Base-by-base conservation (phyloP, 768 basidiomycete species). In the Zangia roseola region DNA sequence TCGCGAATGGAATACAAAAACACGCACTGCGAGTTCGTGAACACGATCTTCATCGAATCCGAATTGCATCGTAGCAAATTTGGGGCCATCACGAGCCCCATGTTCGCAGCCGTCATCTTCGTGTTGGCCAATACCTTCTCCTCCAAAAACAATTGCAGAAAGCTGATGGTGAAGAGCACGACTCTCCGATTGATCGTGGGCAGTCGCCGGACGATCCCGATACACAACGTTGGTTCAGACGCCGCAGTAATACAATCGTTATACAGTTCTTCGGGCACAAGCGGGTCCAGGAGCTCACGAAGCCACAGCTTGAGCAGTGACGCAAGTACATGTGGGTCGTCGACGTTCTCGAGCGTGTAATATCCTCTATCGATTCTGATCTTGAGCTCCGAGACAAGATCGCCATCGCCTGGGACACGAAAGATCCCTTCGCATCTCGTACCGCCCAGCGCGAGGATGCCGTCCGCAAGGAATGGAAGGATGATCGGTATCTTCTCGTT, bases 241-340 rank as follows among this genome's bases (percentile, higher is more conserved):
- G 91, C 77, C 45, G 74, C 77, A 30, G 78, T 76, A 45, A 95
- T 81, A 58, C 91, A 94, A 58, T 92, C 89, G 61, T 95, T 91
- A 74, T 95, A 97, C 74, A 91, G 72, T 67, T 91, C 88, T 52
- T 88, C 82, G 7, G 94, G 94, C 13, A 97, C 81, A 37, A 97
- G 78, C n/a, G 94, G 94, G 53, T 94, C 90, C 57, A 86, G 80
- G 20, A 97, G 80, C 65, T 97, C 94, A 38, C 94, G 81, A 17
- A 97, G 74, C 93, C 93, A 97, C 7, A 94, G 77, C 71, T 97
- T 97, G 69, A 95, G 78, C 34, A 95, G 74, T 3, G 91, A 92
- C 8, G 92, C 90, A 3, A 91, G 83, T 40, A 94, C 86, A 59
- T 94, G 86, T 0, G 94, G 91, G 62, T 97, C 94, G 53, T 93